phyloP scores from a whole-genome alignment of 2,329 filamentous ascomycete species.

The Monosporascus sp. region DNA sequence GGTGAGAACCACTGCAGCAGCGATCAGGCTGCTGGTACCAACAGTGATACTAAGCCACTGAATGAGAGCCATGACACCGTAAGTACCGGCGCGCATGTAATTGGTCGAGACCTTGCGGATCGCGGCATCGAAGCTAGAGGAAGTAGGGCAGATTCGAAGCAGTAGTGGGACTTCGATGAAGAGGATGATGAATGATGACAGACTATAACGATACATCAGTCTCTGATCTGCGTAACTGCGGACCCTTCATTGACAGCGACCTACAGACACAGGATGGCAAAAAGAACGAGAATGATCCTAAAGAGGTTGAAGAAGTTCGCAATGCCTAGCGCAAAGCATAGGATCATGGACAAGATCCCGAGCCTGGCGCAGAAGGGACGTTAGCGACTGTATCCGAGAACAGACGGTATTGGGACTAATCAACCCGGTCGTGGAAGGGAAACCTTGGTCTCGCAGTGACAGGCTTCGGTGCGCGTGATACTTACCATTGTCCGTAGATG shows the following conservation, averaged over 20 bases:
- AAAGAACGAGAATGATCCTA: slow-evolving; percentile 41
- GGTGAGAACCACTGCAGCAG: slow-evolving; percentile 74
- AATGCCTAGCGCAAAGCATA: slow-evolving; percentile 65
- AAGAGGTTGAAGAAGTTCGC: slow-evolving; percentile 58
- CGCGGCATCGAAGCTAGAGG: slow-evolving; percentile 76
- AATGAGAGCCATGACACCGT: slow-evolving; percentile 70
- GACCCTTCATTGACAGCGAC: slow-evolving; percentile 17
- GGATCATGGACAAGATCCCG: slow-evolving; percentile 64
- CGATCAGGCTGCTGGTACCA: slow-evolving; percentile 68
- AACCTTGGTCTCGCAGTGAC: not conserved
- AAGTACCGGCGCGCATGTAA: slow-evolving; percentile 91
- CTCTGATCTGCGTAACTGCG: not conserved
- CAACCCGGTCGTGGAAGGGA: not conserved
- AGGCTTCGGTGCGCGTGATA: slow-evolving; percentile 8
- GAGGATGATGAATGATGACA: slow-evolving; percentile 67
- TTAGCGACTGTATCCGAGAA: slow-evolving; percentile 12
- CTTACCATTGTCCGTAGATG: slow-evolving; percentile 74
- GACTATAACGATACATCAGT: slow-evolving; percentile 36
- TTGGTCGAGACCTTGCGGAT: slow-evolving; percentile 93
- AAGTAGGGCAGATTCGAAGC: slow-evolving; percentile 95
- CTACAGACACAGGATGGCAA: slow-evolving; percentile 50
- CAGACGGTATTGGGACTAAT: not conserved
- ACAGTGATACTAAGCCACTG: slow-evolving; percentile 77
- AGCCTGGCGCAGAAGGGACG: slow-evolving; percentile 41
- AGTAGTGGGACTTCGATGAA: slow-evolving; percentile 91